A percentile compares a stretch with the other conserved stretches of the same genome.
Evolutionary conservation across 257 asterid genomes (phyloP).

Genomic region (Thymus mandschuricus): DNA sequence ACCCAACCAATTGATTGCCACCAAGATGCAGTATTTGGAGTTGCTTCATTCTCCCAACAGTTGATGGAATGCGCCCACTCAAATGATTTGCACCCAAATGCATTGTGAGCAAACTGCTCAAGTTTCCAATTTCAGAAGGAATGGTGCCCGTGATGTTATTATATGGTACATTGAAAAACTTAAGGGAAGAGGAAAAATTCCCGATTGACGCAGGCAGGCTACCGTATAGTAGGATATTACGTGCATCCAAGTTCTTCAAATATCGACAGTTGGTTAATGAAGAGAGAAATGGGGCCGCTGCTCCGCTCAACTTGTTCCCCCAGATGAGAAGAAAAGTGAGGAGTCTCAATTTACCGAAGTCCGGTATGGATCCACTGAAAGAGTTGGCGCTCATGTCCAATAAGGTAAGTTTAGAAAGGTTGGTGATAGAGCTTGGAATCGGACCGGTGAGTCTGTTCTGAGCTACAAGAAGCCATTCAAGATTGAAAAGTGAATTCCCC

Average conservation of each 20-base stretch:
- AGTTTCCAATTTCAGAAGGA: too few relatives aligned
- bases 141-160: background rate
- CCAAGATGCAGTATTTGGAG: conserved; percentile 5
- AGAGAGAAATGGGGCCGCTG: too few relatives aligned
- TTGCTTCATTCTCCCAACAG: too few relatives aligned
- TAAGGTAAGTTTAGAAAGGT: too few relatives aligned
- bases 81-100: too few relatives aligned
- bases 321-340: background rate
- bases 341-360: background rate
- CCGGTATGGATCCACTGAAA: background rate
- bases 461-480: too few relatives aligned
- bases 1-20: conserved; percentile 17
- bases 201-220: background rate
- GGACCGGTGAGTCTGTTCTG: too few relatives aligned
- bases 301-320: background rate
- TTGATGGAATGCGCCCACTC: too few relatives aligned
- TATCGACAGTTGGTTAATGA: too few relatives aligned
- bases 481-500: too few relatives aligned
- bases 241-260: background rate
- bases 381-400: background rate
- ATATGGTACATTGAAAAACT: background rate
- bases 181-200: background rate
- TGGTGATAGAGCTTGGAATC: too few relatives aligned
- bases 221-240: background rate
- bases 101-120: too few relatives aligned